A percentile compares a stretch with the other conserved stretches of the same genome.
These are phyloP conservation scores for Litchi chinensis DNA, from an alignment of 345 rosid genomes.

Conservation along the genomic window DNA sequence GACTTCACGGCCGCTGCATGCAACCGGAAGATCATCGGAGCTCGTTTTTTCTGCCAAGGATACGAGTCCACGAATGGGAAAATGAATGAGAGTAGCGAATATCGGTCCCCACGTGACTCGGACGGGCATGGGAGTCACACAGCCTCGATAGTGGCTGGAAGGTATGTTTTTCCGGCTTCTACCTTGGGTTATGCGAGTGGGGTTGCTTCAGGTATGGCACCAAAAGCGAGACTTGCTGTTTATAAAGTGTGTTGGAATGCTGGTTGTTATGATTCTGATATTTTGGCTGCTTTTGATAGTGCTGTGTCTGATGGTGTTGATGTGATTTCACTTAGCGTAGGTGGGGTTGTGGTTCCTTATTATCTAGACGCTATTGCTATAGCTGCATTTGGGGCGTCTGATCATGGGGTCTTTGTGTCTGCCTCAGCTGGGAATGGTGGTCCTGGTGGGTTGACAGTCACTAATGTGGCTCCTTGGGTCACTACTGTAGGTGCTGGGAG, in stretches of 20 bases:
- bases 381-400: slow-evolving; percentile 78
- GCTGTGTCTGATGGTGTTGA: slow-evolving; percentile 87
- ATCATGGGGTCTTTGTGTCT: slow-evolving; percentile 74
- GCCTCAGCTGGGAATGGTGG: slow-evolving; percentile 96
- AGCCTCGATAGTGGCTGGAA: slow-evolving; percentile 78
- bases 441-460: slow-evolving; percentile 79
- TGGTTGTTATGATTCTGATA: slow-evolving; percentile 93
- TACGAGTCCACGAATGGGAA: slow-evolving; percentile 80
- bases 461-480: slow-evolving; percentile 88
- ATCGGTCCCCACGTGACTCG: slow-evolving; percentile 79
- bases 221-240: slow-evolving; percentile 83
- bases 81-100: slow-evolving; percentile 72
- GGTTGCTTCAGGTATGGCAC: slow-evolving; percentile 92
- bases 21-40: slow-evolving; percentile 81
- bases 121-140: slow-evolving; percentile 96
- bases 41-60: slow-evolving; percentile 67
- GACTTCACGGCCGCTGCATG: slow-evolving; percentile 54
- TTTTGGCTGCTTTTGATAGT: slow-evolving; percentile 80
- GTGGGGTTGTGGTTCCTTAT: slow-evolving; percentile 88
- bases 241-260: slow-evolving; percentile 95
- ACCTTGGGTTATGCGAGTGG: slow-evolving; percentile 83
- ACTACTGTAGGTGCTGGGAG: slow-evolving; percentile 88
- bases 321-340: slow-evolving; percentile 83
- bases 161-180: slow-evolving; percentile 79
- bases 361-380: slow-evolving; percentile 92